phyloP scores from a whole-genome alignment of 2,329 filamentous ascomycete species.

The Penicillium palitans region DNA sequence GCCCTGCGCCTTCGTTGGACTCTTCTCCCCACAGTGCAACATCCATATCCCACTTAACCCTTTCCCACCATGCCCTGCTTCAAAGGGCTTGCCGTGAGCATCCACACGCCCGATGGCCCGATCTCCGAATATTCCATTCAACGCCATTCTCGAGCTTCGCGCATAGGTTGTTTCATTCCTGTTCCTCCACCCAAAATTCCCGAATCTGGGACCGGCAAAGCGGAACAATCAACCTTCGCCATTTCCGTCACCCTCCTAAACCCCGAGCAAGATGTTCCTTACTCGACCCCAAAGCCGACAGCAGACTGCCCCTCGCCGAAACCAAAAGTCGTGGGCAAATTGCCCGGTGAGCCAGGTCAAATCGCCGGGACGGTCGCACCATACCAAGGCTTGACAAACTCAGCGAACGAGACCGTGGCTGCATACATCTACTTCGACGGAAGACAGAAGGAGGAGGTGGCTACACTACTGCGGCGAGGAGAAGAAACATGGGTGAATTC shows the following conservation, averaged over 20 bases:
- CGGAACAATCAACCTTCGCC: slow-evolving; percentile 92
- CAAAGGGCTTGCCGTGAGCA: slow-evolving; percentile 97
- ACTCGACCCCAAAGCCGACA: slow-evolving; percentile 82
- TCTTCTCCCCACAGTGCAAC: slow-evolving; percentile 8
- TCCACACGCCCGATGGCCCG: slow-evolving; percentile 78
- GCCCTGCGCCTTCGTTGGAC: slow-evolving; percentile 6
- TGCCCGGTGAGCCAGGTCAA: slow-evolving; percentile 58
- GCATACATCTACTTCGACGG: slow-evolving; percentile 99
- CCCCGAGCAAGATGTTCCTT: slow-evolving; percentile 82
- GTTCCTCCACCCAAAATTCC: slow-evolving; percentile 84
- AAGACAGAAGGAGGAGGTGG: slow-evolving; percentile 91
- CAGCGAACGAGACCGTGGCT: slow-evolving; percentile 93
- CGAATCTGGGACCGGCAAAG: slow-evolving; percentile 67
- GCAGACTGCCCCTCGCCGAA: slow-evolving; percentile 75
- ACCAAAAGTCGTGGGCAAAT: slow-evolving; percentile 74
- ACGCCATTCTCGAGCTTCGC: slow-evolving; percentile 83
- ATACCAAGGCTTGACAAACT: slow-evolving; percentile 89
- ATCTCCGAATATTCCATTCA: slow-evolving; percentile 93
- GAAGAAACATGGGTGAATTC: slow-evolving; percentile 99
- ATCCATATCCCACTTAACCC: slow-evolving; percentile 1
- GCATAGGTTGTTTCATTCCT: slow-evolving; percentile 96
- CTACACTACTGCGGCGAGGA: slow-evolving; percentile 83
- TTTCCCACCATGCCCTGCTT: slow-evolving; percentile 78
- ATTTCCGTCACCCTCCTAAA: slow-evolving; percentile 97
- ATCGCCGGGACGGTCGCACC: slow-evolving; percentile 66